Evolutionary conservation across 305 asterid species (phyloP), one percentile per base, ranked within the genome.

Genomic region (Fraxinus sp.): DNA sequence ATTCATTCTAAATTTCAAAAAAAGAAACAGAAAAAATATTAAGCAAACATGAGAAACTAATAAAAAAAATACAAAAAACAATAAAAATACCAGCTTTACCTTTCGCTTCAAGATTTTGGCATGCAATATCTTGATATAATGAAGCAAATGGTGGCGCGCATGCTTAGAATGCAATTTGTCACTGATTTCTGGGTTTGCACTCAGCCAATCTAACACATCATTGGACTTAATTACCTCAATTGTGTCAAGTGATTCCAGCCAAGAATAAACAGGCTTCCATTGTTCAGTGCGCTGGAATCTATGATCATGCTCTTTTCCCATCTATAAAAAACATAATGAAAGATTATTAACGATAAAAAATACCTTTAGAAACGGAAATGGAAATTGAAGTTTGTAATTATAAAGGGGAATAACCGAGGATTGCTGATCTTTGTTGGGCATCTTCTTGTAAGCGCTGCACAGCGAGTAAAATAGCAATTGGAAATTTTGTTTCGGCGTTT

Each of bases 251-350:
- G 74, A 68, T 30, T 68, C 74, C 18, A 68, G 39, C 74, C 74
- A 68, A 26, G 74, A 68, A 68, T 68, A 68, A 68, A 68, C 74
- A 10, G 74, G 74, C 37, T 68, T 68, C 74, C 74, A 68, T 28
- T 68, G 74, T 68, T 68, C 74, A 68, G 74, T 68, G 36, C 74
- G 74, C 74, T 68, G 74, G 74, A 68, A 68, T 68, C 74, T 68
- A 68, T 68, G 37, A 68, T 68, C 74, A 68, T 11, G 36, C 74
- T 68, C 74, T 13, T 68, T 68, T 68, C 14, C 20, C 74, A 68
- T 28, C 74, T 68, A 13, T 13, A 8, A 4, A 68, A 68, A 1
- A 28, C 36, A 68, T 68, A 5, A 66, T 11, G 37, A 30, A 68
- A 68, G 37, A 30, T 28, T 4, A 68, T 26, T 68, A 10, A 68